phyloP scores from a whole-genome alignment of 2,329 filamentous ascomycete species.

The Aspergillus fumigatiaffinis region DNA sequence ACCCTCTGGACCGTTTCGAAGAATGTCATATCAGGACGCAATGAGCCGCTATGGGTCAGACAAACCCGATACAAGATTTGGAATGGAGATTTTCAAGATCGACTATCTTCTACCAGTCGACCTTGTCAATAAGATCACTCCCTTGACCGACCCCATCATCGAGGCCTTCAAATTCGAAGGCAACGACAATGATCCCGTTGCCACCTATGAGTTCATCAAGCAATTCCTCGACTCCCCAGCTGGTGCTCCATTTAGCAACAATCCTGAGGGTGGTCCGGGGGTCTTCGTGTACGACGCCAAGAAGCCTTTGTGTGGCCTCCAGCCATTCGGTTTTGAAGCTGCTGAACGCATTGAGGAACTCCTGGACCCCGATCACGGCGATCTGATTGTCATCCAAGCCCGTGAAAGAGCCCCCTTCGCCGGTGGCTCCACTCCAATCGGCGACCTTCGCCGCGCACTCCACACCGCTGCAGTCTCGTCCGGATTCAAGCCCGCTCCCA shows the following conservation, averaged over 20 bases:
- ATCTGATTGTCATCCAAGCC: conserved; percentile 78
- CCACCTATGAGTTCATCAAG: conserved; percentile 59
- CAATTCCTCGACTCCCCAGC: conserved; percentile 67
- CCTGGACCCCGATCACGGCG: conserved; percentile 62
- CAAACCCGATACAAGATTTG: conserved; percentile 83
- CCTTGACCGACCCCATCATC: conserved; percentile 63
- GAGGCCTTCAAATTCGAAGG: conserved; percentile 66
- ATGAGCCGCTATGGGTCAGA: conserved; percentile 83
- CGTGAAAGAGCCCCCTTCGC: conserved; percentile 61
- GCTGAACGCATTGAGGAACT: conserved; percentile 54
- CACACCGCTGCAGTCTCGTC: conserved; percentile 66
- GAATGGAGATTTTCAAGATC: conserved; percentile 63
- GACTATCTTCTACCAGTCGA: conserved; percentile 59
- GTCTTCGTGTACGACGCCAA: conserved; percentile 71
- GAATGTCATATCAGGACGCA: conserved; percentile 68
- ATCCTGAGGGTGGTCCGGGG: conserved; percentile 73
- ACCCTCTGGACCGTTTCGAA: conserved; percentile 48
- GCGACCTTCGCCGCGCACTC: conserved; percentile 66
- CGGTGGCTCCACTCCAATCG: conserved; percentile 70
- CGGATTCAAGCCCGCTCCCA: conserved; percentile 49
- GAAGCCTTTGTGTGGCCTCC: conserved; percentile 71
- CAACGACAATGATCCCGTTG: conserved; percentile 45
- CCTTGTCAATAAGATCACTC: conserved; percentile 71
- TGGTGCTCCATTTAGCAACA: conserved; percentile 58
- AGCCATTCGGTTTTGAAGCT: conserved; percentile 71